Percentiles rank a stretch among this genome's conserved stretches.
These are phyloP conservation scores for Immersiella caudata DNA, from an alignment of 495 filamentous ascomycete species.

Conservation along the genomic window DNA sequence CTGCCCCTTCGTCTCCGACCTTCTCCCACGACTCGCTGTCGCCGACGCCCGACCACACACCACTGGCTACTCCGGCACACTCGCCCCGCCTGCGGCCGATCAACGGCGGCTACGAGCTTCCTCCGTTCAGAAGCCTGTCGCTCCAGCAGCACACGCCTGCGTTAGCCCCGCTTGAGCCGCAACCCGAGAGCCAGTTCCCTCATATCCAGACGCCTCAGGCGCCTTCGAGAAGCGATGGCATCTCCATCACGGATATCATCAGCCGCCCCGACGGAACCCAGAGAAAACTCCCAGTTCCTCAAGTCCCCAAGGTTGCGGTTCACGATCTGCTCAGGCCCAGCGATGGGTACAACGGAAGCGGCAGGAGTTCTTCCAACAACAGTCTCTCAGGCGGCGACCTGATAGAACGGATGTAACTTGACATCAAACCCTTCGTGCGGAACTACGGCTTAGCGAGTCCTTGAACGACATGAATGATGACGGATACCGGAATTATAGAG, in stretches of 20 bases:
- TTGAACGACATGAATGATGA: conserved; percentile 38
- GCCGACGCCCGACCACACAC: conserved; percentile 95
- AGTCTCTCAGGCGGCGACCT: conserved; percentile 51
- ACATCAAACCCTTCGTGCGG: background rate
- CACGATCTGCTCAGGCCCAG: conserved; percentile 77
- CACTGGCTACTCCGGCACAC: conserved; percentile 91
- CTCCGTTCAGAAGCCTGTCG: conserved; percentile 84
- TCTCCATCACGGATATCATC: conserved; percentile 91
- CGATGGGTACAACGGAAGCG: conserved; percentile 60
- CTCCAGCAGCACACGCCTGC: conserved; percentile 79
- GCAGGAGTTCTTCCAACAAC: conserved; percentile 51
- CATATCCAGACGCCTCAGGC: conserved; percentile 40
- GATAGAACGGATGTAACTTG: conserved; percentile 40
- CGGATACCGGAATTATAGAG: conserved; percentile 30
- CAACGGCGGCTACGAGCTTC: conserved; percentile 65
- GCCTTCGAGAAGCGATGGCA: conserved; percentile 57
- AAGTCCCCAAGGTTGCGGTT: conserved; percentile 85
- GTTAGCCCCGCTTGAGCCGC: conserved; percentile 88
- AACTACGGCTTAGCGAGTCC: conserved; percentile 13
- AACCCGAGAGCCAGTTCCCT: conserved; percentile 54
- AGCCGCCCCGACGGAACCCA: conserved; percentile 82
- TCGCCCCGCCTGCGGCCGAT: conserved; percentile 87
- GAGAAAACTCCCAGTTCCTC: conserved; percentile 89
- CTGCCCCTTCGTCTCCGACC: conserved; percentile 94
- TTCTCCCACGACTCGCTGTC: conserved; percentile 97